phyloP scores from a whole-genome alignment of 2,329 filamentous ascomycete species.

The Aspergillus ibericus region DNA sequence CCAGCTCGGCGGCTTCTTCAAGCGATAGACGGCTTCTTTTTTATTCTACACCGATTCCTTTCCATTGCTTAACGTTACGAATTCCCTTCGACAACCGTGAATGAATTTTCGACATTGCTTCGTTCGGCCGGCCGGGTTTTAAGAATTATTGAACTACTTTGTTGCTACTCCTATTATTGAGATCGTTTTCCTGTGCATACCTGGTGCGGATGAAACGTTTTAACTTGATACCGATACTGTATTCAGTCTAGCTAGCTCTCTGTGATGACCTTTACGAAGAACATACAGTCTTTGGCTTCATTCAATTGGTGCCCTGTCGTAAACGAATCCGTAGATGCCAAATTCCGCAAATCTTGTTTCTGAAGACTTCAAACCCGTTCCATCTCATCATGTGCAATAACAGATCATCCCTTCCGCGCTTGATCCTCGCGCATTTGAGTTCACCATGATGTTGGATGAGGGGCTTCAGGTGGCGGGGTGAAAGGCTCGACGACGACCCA shows the following conservation, averaged over 20 bases:
- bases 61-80: neutral
- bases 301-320: neutral
- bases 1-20: constrained; percentile 39
- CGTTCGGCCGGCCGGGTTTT: constrained; percentile 18
- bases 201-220: neutral
- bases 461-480: constrained; percentile 5
- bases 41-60: constrained; percentile 9
- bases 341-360: neutral
- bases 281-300: neutral
- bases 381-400: neutral
- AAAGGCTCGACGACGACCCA: neutral
- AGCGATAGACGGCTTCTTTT: constrained; percentile 30
- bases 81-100: constrained; percentile 9
- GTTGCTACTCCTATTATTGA: neutral
- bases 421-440: neutral
- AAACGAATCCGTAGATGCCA: neutral
- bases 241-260: constrained; percentile 1
- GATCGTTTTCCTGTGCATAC: neutral
- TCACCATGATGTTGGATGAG: neutral
- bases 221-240: constrained; percentile 11
- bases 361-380: neutral
- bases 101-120: constrained; percentile 20
- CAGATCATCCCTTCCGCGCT: neutral
- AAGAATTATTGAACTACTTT: neutral
- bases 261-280: neutral